Evolutionary conservation across 257 asterid species (phyloP).

Genomic region (Knoxia roxburghii): DNA sequence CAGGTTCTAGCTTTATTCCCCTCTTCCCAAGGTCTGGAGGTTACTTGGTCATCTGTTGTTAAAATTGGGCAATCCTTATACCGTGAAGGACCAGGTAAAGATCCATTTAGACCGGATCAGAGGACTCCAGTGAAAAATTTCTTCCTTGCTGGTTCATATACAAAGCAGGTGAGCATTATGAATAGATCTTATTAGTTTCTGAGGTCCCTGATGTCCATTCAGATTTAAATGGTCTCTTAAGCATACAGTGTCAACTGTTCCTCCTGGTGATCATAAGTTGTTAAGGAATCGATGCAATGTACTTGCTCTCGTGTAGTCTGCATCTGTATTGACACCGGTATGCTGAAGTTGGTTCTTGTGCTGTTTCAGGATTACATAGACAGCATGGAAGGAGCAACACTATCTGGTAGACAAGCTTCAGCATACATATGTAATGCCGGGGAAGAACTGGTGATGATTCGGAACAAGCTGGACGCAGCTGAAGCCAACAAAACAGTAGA

Average conservation of each 20-base stretch:
- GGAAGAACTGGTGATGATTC: conserved; percentile 57
- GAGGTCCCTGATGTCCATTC: neutral
- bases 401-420: conserved; percentile 93
- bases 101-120: conserved; percentile 98
- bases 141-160: conserved; percentile 97
- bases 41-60: conserved; percentile 96
- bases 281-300: neutral
- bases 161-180: conserved; percentile 62
- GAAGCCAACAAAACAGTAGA: conserved; percentile 23
- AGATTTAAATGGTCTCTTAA: neutral
- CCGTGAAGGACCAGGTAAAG: conserved; percentile 96
- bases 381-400: conserved; percentile 99
- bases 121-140: conserved; percentile 86
- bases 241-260: neutral
- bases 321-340: neutral
- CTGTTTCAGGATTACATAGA: conserved; percentile 82
- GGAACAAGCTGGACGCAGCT: conserved; percentile 33
- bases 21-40: conserved; percentile 89
- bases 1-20: conserved; percentile 92
- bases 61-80: conserved; percentile 89
- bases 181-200: neutral
- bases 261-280: neutral
- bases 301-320: neutral
- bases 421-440: conserved; percentile 81
- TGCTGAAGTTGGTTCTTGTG: no score